These are phyloP conservation scores for Podaxis pistillaris DNA, from an alignment of 768 basidiomycete genomes.

Conservation along the genomic window DNA sequence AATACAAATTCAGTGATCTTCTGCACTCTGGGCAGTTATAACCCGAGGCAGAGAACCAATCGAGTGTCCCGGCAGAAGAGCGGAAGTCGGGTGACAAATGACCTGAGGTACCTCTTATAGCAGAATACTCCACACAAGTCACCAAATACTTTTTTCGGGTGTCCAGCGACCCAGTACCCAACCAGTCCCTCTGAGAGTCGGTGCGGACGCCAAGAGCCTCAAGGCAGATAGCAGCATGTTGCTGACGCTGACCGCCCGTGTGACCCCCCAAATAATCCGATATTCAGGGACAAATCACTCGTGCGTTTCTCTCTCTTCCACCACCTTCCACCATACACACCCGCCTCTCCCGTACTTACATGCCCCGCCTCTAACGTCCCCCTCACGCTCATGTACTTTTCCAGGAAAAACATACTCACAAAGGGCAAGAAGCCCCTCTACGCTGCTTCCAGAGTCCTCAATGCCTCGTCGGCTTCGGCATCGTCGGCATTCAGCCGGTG, in stretches of 20 bases:
- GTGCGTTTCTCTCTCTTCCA: neutral
- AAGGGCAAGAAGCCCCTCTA: slow-evolving; percentile 56
- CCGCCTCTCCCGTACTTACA: neutral
- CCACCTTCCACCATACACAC: neutral
- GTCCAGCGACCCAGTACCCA: neutral
- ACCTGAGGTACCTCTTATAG: neutral
- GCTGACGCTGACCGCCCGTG: neutral
- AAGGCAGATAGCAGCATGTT: neutral
- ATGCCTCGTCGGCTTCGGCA: slow-evolving; percentile 46
- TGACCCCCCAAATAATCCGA: neutral
- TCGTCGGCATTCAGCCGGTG: slow-evolving; percentile 48
- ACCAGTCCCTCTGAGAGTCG: neutral
- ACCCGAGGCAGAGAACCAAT: no score
- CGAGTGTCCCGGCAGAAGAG: neutral
- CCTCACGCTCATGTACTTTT: slow-evolving; percentile 40
- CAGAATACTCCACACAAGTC: neutral
- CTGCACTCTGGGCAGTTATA: neutral
- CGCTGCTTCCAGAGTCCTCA: slow-evolving; percentile 55
- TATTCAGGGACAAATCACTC: neutral
- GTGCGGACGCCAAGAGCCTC: neutral
- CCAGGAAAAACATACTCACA: slow-evolving; percentile 48
- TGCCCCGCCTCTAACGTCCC: neutral
- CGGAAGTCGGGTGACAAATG: neutral
- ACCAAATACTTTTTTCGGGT: neutral
- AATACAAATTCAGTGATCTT: neutral